A percentile compares a stretch with the other conserved stretches of the same genome.
phyloP scores from a whole-genome alignment of 768 basidiomycete genomes.

The Boletus sp. region DNA sequence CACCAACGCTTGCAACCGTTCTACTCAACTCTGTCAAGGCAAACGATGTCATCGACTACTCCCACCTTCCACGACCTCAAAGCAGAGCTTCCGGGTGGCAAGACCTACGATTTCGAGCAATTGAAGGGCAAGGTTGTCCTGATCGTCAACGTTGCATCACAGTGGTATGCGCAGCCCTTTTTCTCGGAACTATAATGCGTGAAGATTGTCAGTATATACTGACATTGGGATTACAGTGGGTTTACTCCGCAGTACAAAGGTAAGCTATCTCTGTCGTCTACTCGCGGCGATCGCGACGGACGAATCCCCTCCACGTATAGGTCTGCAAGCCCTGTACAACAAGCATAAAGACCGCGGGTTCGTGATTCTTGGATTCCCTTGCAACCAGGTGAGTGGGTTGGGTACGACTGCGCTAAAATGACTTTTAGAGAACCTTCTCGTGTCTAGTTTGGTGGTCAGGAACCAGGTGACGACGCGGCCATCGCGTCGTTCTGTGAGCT shows the following conservation, averaged over 20 bases:
- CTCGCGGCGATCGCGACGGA: neutral
- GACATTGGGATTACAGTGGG: conserved; percentile 45
- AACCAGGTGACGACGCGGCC: conserved; percentile 75
- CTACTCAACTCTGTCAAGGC: conserved; percentile 11
- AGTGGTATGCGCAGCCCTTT: conserved; percentile 42
- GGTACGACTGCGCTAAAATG: neutral
- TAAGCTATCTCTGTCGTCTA: conserved; percentile 17
- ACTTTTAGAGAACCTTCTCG: neutral
- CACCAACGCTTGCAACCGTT: conserved; percentile 9
- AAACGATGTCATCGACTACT: conserved; percentile 26
- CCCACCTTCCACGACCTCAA: conserved; percentile 64
- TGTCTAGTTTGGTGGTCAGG: conserved; percentile 75
- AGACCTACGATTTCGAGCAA: conserved; percentile 59
- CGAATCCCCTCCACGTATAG: conserved; percentile 31
- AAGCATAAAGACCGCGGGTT: conserved; percentile 77
- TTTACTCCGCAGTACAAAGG: conserved; percentile 81
- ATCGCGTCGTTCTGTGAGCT: conserved; percentile 71
- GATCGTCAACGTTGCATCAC: conserved; percentile 74
- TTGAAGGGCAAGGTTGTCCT: conserved; percentile 76
- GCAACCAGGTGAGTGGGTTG: conserved; percentile 61
- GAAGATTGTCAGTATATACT: neutral
- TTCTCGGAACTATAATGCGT: neutral
- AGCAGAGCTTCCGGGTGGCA: conserved; percentile 54
- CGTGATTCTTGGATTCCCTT: conserved; percentile 86
- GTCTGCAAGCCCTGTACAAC: conserved; percentile 76